Percentiles rank a stretch among this genome's conserved stretches.
phyloP scores from a whole-genome alignment of 257 asterid species.

The Capsicum pubescens region DNA sequence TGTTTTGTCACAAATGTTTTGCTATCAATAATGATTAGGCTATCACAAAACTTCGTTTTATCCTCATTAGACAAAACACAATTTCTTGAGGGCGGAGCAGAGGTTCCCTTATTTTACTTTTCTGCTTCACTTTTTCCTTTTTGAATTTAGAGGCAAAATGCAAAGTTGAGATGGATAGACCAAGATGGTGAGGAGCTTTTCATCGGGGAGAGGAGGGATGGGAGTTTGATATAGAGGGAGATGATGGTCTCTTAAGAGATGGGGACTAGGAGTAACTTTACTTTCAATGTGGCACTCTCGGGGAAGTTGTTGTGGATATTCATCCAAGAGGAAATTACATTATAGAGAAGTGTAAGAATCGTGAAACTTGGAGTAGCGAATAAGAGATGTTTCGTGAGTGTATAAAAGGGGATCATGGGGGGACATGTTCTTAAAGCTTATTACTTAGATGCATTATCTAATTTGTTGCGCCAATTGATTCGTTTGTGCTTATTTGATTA shows the following conservation, averaged over 20 bases:
- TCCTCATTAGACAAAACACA: not conserved
- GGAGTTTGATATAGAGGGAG: slow-evolving; percentile 5
- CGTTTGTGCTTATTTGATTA: not conserved
- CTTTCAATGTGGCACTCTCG: slow-evolving; percentile 8
- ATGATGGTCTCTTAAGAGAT: slow-evolving; percentile 18
- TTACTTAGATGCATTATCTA: not conserved
- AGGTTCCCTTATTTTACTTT: not conserved
- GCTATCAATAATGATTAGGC: not conserved
- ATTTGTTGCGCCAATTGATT: not conserved
- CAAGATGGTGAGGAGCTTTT: slow-evolving; percentile 8
- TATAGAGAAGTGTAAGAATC: not conserved
- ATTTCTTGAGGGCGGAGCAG: not conserved
- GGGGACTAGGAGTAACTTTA: not conserved
- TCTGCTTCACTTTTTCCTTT: not conserved
- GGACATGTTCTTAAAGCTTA: not conserved
- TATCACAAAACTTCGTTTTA: not conserved
- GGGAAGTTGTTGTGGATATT: not conserved
- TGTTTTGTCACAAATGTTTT: not conserved
- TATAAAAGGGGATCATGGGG: not conserved
- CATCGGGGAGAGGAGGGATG: not conserved
- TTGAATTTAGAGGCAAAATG: not conserved
- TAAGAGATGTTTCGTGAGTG: not conserved
- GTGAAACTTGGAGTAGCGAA: not conserved
- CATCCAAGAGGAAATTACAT: slow-evolving; percentile 15
- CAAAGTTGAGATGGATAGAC: not conserved